Evolutionary conservation across 225 moss, liverwort and hornwort species (phyloP).

Genomic region (Bryoerythrophyllum caledonicum): DNA sequence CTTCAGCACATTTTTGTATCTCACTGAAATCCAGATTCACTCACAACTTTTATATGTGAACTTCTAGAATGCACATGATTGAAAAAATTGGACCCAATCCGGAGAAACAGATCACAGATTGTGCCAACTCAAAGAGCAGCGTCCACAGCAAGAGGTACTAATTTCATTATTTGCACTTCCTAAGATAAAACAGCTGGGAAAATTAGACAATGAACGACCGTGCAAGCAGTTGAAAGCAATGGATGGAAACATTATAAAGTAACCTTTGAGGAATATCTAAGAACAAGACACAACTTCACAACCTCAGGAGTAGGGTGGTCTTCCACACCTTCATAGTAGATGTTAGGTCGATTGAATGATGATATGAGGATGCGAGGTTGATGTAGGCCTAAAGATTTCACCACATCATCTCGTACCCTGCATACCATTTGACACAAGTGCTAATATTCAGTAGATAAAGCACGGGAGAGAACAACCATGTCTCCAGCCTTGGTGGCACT

Average conservation of each 20-base stretch:
- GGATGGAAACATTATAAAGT: not conserved
- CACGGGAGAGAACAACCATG: constrained; percentile 2
- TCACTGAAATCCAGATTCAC: constrained; percentile 41
- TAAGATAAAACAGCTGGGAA: not conserved
- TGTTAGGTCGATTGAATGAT: constrained; percentile 77
- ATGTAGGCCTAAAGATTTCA: constrained; percentile 62
- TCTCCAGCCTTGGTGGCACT: not conserved
- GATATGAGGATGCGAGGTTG: constrained; percentile 62
- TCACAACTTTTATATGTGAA: constrained; percentile 12
- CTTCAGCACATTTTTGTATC: constrained; percentile 68
- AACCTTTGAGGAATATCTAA: not conserved
- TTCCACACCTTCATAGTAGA: constrained; percentile 65
- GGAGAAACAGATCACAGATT: constrained; percentile 2
- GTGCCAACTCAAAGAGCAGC: constrained; percentile 9
- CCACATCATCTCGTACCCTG: constrained; percentile 70
- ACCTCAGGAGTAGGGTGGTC: constrained; percentile 1
- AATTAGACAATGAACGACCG: not conserved
- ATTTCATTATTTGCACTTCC: constrained; percentile 9
- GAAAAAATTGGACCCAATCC: constrained; percentile 6
- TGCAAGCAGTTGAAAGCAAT: not conserved
- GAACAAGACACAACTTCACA: not conserved
- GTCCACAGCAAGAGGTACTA: not conserved
- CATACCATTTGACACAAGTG: constrained; percentile 13
- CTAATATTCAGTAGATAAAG: not conserved
- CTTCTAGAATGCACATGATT: not conserved